These are phyloP conservation scores for Tetragonia tetragonoides DNA, from an alignment of 148 eudicot species.

Conservation along the genomic window DNA sequence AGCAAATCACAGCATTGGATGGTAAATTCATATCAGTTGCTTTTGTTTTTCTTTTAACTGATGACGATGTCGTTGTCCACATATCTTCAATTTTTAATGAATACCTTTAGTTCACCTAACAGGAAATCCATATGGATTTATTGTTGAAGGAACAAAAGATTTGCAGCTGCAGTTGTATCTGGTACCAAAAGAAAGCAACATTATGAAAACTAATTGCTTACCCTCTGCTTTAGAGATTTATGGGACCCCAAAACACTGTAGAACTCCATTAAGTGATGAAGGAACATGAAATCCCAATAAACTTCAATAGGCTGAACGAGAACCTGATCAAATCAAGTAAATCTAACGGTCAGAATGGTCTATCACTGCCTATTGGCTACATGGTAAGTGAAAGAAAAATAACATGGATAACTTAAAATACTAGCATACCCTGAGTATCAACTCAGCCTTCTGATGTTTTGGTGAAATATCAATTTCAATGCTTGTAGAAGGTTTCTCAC, in stretches of 20 bases:
- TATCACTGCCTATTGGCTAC: neutral
- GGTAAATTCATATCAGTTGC: neutral
- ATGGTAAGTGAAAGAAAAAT: neutral
- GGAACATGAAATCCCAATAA: slow-evolving; percentile 47
- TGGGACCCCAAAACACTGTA: slow-evolving; percentile 40
- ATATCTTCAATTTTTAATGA: neutral
- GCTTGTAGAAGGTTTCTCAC: slow-evolving; percentile 42
- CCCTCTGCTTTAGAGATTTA: slow-evolving; percentile 60
- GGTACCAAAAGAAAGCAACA: slow-evolving; percentile 3
- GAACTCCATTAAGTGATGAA: slow-evolving; percentile 51
- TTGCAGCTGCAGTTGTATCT: slow-evolving; percentile 1
- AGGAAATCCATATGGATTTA: neutral
- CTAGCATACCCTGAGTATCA: slow-evolving; percentile 54
- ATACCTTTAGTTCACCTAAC: neutral
- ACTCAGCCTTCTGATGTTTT: slow-evolving; percentile 33
- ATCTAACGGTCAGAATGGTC: neutral
- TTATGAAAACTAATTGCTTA: slow-evolving; percentile 23
- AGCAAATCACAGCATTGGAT: neutral
- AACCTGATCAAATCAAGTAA: slow-evolving; percentile 46
- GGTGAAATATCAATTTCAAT: slow-evolving; percentile 54
- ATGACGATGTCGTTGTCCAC: neutral
- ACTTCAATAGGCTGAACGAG: slow-evolving; percentile 59
- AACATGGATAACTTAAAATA: neutral
- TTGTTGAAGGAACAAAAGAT: neutral
- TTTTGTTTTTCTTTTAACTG: neutral